Evolutionary conservation across 1,284 basidiomycete species (phyloP).

Genomic region (Megacollybia platyphylla): DNA sequence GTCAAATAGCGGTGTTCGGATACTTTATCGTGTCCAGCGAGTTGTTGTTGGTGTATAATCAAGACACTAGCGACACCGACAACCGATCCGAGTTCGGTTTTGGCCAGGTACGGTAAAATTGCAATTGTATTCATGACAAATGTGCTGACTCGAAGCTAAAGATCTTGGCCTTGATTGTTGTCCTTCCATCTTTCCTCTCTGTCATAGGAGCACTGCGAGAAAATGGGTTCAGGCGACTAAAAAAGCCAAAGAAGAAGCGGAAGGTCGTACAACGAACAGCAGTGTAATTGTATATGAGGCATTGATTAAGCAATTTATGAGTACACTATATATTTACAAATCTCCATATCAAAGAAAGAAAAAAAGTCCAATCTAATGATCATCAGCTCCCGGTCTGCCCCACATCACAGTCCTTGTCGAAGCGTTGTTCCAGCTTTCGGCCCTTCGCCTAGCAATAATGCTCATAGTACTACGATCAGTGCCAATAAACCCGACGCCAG

Average conservation of each 20-base stretch:
- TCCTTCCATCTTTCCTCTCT: constrained; percentile 20
- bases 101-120: constrained; percentile 14
- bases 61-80: constrained; percentile 10
- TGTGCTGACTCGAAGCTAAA: constrained; percentile 4
- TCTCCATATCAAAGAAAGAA: neutral
- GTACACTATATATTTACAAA: too few relatives aligned
- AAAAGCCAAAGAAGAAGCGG: constrained; percentile 6
- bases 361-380: constrained; percentile 20
- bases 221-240: constrained; percentile 12
- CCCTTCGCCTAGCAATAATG: constrained; percentile 44
- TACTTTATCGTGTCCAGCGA: constrained; percentile 27
- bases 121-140: neutral
- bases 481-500: constrained; percentile 54
- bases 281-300: too few relatives aligned
- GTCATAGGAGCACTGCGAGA: constrained; percentile 16
- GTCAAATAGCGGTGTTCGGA: constrained; percentile 20
- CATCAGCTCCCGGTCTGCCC: constrained; percentile 33
- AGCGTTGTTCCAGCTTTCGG: constrained; percentile 52
- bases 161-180: constrained; percentile 21
- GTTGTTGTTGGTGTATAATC: constrained; percentile 16
- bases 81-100: constrained; percentile 14
- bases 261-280: neutral
- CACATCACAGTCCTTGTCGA: constrained; percentile 37
- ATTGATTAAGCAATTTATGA: too few relatives aligned
- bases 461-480: constrained; percentile 62